Base-by-base conservation (phyloP, 257 asterid species). In the Linaria vulgaris region DNA sequence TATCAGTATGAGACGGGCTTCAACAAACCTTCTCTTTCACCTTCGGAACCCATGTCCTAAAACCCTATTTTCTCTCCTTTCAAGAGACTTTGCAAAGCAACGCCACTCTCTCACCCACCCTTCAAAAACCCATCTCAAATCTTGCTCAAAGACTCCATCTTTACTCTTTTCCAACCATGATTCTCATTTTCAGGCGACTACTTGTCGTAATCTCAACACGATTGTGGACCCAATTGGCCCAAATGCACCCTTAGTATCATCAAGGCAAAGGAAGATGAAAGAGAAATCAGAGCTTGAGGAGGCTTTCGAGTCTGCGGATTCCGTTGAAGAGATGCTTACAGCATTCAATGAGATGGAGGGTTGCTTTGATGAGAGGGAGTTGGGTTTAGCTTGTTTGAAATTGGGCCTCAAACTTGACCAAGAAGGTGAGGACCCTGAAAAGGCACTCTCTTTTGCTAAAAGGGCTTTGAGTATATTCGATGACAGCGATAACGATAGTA, bases 371-470 rank as follows among this genome's bases (percentile, higher is more conserved):
- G 97, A 88, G 82, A 78, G 59, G 61, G 94, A 85, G 24, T 85
- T 91, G 61, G 94, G 94, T 2, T 65, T 91, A 70, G 87, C 96
- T 63, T 87, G 94, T 69, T 64, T 92, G 76, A 92, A 87, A 72
- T 58, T 92, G 31, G 97, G 97, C 24, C 87, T 88, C 34, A 88
- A 88, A 74, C 84, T 88, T 41, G 98, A 88, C 73, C 85, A 78
- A 62, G 95, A 82, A 76, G 92, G 87, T 22, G 77, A 85, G 63
- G 83, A 88, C 64, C 96, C 95, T 56, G 91, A 83, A 75, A 79
- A 79, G 82, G 70, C 85, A 51, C 58, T 88, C 0, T 71, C 88
- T 75, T 91, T 73, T 72, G 98, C 85, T 44, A 72, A 44, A 52
- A 85, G 95, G 67, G 95, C 98, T 80, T 66, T 88, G 68, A 71